Conservation (phyloP, 2,329 filamentous ascomycete genomes). For the Immersiporthe knoxdaviesiana region DNA sequence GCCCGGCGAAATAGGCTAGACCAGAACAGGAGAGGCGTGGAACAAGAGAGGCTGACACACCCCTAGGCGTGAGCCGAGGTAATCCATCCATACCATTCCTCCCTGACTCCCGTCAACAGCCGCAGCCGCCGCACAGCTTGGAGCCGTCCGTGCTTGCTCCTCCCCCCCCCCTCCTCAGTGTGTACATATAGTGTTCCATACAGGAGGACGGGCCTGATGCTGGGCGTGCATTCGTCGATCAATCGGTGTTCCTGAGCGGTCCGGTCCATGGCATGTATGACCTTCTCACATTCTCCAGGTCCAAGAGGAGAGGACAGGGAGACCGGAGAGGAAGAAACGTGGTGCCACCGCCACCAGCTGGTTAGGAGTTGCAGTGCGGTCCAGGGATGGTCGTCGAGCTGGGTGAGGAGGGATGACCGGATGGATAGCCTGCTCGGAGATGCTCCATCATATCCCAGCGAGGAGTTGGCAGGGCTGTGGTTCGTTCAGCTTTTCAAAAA, state of each 20-base stretch:
- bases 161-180: background rate
- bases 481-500: background rate
- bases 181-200: background rate
- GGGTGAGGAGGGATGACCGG: no score
- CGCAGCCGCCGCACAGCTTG: background rate
- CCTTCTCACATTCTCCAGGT: no score
- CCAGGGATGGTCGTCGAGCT: background rate
- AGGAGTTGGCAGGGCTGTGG: background rate
- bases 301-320: no score
- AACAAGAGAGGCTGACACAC: background rate
- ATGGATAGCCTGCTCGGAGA: no score
- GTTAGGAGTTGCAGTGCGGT: background rate
- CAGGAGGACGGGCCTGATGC: background rate
- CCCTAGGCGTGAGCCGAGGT: background rate
- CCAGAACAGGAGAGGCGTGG: constrained; percentile 2
- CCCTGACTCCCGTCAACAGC: background rate
- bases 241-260: background rate
- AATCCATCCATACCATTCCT: background rate
- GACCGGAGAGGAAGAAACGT: background rate
- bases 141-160: background rate
- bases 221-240: background rate
- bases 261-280: no score
- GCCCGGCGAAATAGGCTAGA: background rate
- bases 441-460: background rate
- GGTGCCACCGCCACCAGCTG: background rate